Conservation (phyloP, 495 filamentous ascomycete species). For the Talaromyces wortmannii region DNA sequence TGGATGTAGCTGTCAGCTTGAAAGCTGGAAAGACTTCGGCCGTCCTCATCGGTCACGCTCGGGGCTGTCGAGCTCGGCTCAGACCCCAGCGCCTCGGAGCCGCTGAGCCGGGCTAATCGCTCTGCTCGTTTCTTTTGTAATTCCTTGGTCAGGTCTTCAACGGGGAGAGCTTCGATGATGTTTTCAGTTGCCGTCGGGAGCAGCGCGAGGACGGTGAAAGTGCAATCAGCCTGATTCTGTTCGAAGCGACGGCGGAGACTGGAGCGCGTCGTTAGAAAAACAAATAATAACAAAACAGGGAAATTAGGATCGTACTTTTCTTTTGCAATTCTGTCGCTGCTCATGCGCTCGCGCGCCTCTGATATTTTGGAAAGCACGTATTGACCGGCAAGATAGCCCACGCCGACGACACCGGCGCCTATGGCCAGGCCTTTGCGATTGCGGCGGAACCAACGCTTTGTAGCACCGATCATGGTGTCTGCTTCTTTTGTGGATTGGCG, state of each 20-base stretch:
- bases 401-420: constrained; percentile 77
- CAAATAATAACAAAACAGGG: neutral
- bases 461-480: constrained; percentile 67
- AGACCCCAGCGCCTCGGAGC: constrained; percentile 45
- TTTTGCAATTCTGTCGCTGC: constrained; percentile 84
- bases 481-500: neutral
- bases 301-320: constrained; percentile 71
- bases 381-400: constrained; percentile 85
- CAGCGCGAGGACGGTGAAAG: constrained; percentile 93
- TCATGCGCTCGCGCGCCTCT: constrained; percentile 91
- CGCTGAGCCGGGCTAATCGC: constrained; percentile 50
- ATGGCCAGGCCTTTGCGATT: constrained; percentile 87
- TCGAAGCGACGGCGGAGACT: constrained; percentile 93
- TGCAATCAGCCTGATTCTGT: constrained; percentile 98
- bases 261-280: constrained; percentile 5
- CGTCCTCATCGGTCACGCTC: constrained; percentile 79
- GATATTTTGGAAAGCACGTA: constrained; percentile 87
- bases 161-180: constrained; percentile 79
- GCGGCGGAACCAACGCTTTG: constrained; percentile 81
- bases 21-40: constrained; percentile 65
- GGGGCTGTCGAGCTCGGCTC: constrained; percentile 60
- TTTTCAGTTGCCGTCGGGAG: constrained; percentile 85
- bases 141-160: constrained; percentile 83
- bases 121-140: constrained; percentile 90
- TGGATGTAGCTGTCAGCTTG: constrained; percentile 75